These are phyloP conservation scores for Calendula officinalis DNA, from an alignment of 129 eudicot genomes.

Conservation along the genomic window DNA sequence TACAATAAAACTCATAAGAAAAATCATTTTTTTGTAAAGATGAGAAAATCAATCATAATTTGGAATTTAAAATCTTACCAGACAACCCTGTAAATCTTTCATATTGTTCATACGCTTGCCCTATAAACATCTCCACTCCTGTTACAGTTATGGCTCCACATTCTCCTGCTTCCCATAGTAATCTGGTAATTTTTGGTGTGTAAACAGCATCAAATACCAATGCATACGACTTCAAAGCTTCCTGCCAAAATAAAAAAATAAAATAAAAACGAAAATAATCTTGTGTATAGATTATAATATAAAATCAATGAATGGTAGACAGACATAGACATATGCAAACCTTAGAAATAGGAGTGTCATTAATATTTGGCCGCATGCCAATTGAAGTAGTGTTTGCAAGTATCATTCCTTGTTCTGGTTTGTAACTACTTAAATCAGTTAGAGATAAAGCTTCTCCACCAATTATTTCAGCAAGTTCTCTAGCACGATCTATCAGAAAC, in stretches of 20 bases:
- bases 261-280: neutral
- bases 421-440: slow-evolving; percentile 53
- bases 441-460: slow-evolving; percentile 87
- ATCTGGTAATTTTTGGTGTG: slow-evolving; percentile 86
- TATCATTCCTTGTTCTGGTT: slow-evolving; percentile 72
- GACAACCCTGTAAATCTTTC: slow-evolving; percentile 93
- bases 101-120: slow-evolving; percentile 86
- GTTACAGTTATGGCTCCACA: slow-evolving; percentile 69
- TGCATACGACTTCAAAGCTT: slow-evolving; percentile 61
- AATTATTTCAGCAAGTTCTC: slow-evolving; percentile 61
- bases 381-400: slow-evolving; percentile 92
- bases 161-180: slow-evolving; percentile 72
- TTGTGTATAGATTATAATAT: neutral
- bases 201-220: slow-evolving; percentile 87
- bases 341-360: slow-evolving; percentile 83
- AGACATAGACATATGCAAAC: slow-evolving; percentile 28
- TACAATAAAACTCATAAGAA: slow-evolving; percentile 4
- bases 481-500: slow-evolving; percentile 60
- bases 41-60: neutral
- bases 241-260: slow-evolving; percentile 40
- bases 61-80: slow-evolving; percentile 39
- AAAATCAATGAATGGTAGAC: slow-evolving; percentile 3
- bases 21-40: neutral
- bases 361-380: slow-evolving; percentile 90
- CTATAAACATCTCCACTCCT: slow-evolving; percentile 87